Evolutionary conservation across 2,329 filamentous ascomycete genomes (phyloP).

Genomic region (Ceratocystis destructans): DNA sequence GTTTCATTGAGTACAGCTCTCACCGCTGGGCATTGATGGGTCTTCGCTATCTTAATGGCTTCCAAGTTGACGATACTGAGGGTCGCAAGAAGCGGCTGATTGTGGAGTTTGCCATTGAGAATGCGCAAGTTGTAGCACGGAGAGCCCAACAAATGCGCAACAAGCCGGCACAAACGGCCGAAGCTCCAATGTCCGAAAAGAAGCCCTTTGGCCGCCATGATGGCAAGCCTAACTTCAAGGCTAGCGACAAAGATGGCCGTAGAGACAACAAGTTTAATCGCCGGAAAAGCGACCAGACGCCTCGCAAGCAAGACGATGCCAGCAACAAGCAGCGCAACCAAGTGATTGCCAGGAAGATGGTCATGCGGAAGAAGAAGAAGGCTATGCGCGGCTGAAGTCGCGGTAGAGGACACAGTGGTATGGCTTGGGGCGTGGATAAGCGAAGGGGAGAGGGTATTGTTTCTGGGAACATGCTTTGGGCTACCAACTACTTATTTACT

Average conservation of each 20-base stretch:
- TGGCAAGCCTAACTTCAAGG: constrained; percentile 3
- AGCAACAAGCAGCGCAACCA: constrained; percentile 23
- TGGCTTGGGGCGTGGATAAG: background rate
- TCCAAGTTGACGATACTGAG: constrained; percentile 41
- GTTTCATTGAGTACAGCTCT: constrained; percentile 91
- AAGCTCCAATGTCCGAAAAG: background rate
- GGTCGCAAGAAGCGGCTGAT: constrained; percentile 83
- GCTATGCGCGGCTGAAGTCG: constrained; percentile 11
- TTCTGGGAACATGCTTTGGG: constrained; percentile 2
- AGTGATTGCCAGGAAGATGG: constrained; percentile 19
- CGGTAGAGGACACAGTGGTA: background rate
- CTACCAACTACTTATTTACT: constrained; percentile 6
- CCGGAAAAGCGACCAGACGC: constrained; percentile 21
- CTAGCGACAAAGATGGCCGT: constrained; percentile 18
- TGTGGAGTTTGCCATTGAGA: constrained; percentile 96
- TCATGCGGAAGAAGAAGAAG: constrained; percentile 17
- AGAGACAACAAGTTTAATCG: constrained; percentile 15
- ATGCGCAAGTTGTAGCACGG: constrained; percentile 83
- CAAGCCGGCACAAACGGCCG: background rate
- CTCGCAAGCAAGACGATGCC: constrained; percentile 27
- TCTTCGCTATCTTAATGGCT: constrained; percentile 82
- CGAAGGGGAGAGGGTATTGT: background rate
- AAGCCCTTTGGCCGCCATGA: constrained; percentile 2
- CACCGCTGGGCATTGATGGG: constrained; percentile 94
- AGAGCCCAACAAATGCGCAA: constrained; percentile 29